Percentiles rank a stretch among this genome's conserved stretches.
Conservation (phyloP, 257 asterid genomes). For the Ehretia macrophylla region DNA sequence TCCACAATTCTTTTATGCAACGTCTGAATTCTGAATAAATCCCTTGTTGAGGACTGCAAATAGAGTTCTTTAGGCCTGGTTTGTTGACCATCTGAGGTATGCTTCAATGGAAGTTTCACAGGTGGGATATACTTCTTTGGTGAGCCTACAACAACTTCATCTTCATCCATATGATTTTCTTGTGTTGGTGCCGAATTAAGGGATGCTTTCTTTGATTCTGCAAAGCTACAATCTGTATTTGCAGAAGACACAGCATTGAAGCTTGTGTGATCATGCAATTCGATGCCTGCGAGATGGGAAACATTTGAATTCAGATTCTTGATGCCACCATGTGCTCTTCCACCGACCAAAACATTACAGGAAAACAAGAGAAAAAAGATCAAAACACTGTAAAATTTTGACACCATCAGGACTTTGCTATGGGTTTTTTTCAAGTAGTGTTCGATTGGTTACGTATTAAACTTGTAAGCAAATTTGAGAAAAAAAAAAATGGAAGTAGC, state of each 20-base stretch:
- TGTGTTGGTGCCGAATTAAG: slow-evolving; percentile 7
- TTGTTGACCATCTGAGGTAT: slow-evolving; percentile 31
- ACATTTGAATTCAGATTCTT: slow-evolving; percentile 26
- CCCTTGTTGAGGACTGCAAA: slow-evolving; percentile 55
- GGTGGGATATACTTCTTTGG: slow-evolving; percentile 21
- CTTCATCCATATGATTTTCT: slow-evolving; percentile 7
- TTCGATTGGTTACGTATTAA: no score
- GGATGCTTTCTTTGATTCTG: slow-evolving; percentile 7
- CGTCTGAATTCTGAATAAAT: slow-evolving; percentile 63
- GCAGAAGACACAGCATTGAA: slow-evolving; percentile 32
- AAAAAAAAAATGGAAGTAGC: background rate
- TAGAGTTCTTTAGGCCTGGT: slow-evolving; percentile 35
- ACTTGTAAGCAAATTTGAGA: no score
- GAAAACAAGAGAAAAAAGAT: slow-evolving; percentile 27
- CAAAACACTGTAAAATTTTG: slow-evolving; percentile 23
- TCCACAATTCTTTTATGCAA: slow-evolving; percentile 53
- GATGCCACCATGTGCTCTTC: slow-evolving; percentile 12
- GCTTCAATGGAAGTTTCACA: slow-evolving; percentile 60
- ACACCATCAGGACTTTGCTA: slow-evolving; percentile 20
- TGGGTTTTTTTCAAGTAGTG: no score
- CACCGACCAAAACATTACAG: slow-evolving; percentile 23
- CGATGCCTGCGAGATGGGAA: slow-evolving; percentile 33
- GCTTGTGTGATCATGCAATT: slow-evolving; percentile 39
- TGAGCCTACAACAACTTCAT: slow-evolving; percentile 8
- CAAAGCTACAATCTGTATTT: slow-evolving; percentile 33